These are phyloP conservation scores for Pichia ethanolica DNA, from an alignment of 805 yeast genomes.

Conservation along the genomic window DNA sequence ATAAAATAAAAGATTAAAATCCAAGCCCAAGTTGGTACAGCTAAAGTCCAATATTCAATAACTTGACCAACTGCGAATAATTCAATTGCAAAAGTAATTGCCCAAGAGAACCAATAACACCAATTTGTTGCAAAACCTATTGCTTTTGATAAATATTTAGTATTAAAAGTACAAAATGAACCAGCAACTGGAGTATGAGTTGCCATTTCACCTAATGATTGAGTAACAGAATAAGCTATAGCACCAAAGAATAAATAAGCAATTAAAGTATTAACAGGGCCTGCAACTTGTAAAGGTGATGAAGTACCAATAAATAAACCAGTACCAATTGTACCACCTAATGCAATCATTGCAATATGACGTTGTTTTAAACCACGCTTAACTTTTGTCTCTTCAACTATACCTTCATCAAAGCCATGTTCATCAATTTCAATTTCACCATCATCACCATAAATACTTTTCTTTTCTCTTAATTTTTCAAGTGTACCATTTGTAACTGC, in stretches of 20 bases:
- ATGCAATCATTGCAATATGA: slow-evolving; percentile 67
- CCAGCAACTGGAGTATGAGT: slow-evolving; percentile 64
- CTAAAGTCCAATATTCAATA: slow-evolving; percentile 57
- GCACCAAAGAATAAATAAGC: slow-evolving; percentile 62
- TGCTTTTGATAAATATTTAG: slow-evolving; percentile 62
- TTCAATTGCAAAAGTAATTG: slow-evolving; percentile 69
- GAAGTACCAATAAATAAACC: slow-evolving; percentile 66
- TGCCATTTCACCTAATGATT: slow-evolving; percentile 75
- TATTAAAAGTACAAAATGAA: slow-evolving; percentile 63
- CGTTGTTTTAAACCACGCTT: slow-evolving; percentile 56
- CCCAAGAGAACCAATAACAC: slow-evolving; percentile 74
- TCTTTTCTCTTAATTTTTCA: neutral
- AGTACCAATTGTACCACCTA: slow-evolving; percentile 77
- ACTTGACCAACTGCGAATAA: slow-evolving; percentile 64
- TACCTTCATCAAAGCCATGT: neutral
- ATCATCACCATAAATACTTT: neutral
- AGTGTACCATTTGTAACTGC: neutral
- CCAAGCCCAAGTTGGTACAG: slow-evolving; percentile 70
- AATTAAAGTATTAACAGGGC: slow-evolving; percentile 63
- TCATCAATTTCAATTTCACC: neutral
- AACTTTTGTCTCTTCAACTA: slow-evolving; percentile 11
- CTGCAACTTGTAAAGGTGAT: slow-evolving; percentile 46
- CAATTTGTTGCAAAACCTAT: slow-evolving; percentile 68
- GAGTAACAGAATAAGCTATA: slow-evolving; percentile 58
- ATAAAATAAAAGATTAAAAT: slow-evolving; percentile 57